phyloP scores from a whole-genome alignment of 2,329 filamentous ascomycete species.

The Coniella lustricola region DNA sequence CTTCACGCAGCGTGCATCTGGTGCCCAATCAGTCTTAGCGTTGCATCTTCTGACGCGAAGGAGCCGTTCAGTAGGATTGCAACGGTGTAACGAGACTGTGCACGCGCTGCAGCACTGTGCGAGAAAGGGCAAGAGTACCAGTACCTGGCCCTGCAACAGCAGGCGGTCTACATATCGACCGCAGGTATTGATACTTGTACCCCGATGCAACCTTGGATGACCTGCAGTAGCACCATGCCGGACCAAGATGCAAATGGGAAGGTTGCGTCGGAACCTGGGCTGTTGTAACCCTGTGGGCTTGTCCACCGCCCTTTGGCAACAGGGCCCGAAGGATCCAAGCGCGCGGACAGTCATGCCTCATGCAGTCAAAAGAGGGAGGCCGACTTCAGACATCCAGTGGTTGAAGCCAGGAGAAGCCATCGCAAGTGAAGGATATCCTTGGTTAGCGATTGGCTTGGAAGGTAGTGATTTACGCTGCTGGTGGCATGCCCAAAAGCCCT shows the following conservation, averaged over 20 bases:
- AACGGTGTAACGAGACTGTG: too few species aligned
- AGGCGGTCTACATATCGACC: neutral
- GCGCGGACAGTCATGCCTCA: neutral
- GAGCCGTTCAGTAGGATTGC: neutral
- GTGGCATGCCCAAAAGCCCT: neutral
- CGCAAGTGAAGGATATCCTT: too few species aligned
- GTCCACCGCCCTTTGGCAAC: constrained; percentile 12
- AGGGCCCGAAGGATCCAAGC: neutral
- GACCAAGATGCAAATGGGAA: constrained; percentile 10
- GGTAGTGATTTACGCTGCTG: too few species aligned
- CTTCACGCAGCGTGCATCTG: neutral
- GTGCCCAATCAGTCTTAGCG: neutral
- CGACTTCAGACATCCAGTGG: too few species aligned
- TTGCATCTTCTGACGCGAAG: neutral
- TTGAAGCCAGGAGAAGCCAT: too few species aligned
- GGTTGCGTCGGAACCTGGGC: neutral
- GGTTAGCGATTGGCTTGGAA: too few species aligned
- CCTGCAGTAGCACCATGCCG: constrained; percentile 14
- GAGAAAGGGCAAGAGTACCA: neutral
- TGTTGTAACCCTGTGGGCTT: neutral
- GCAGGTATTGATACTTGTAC: constrained; percentile 1
- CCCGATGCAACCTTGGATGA: constrained; percentile 14
- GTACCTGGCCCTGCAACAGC: neutral
- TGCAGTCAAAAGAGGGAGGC: too few species aligned
- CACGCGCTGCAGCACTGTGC: constrained; percentile 1